Evolutionary conservation across 139 green algal genomes (phyloP).

Genomic region (Mesotaenium endlicherianum): DNA sequence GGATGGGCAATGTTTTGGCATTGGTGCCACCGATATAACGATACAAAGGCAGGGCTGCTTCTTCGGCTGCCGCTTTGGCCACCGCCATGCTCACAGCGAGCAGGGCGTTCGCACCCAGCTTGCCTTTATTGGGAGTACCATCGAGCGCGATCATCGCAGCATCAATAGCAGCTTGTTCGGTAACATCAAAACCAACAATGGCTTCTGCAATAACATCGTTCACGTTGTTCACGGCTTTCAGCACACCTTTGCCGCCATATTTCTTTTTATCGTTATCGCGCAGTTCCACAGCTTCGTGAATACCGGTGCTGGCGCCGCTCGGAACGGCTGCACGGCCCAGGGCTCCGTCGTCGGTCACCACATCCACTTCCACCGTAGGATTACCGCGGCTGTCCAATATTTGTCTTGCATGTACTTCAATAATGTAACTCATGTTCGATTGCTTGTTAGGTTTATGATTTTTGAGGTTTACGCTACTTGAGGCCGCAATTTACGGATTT

Average conservation of each 20-base stretch:
- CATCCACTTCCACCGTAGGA: conserved; percentile 88
- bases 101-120: conserved; percentile 98
- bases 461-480: too few species aligned
- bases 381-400: conserved; percentile 96
- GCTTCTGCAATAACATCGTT: conserved; percentile 88
- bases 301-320: conserved; percentile 76
- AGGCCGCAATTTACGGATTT: background rate
- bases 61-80: conserved; percentile 85
- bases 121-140: conserved; percentile 93
- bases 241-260: conserved; percentile 86
- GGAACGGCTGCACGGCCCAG: conserved; percentile 85
- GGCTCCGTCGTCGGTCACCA: conserved; percentile 87
- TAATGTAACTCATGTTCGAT: too few species aligned
- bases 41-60: conserved; percentile 94
- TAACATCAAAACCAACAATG: conserved; percentile 79
- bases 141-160: conserved; percentile 91
- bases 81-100: conserved; percentile 93
- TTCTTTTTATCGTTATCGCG: conserved; percentile 78
- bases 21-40: background rate
- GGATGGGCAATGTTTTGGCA: conserved; percentile 75
- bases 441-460: too few species aligned
- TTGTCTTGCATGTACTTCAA: conserved; percentile 68
- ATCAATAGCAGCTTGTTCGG: conserved; percentile 89
- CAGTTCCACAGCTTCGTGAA: conserved; percentile 96
- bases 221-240: conserved; percentile 89